Conservation (phyloP, 768 basidiomycete genomes). For the Lentinula aciculospora region DNA sequence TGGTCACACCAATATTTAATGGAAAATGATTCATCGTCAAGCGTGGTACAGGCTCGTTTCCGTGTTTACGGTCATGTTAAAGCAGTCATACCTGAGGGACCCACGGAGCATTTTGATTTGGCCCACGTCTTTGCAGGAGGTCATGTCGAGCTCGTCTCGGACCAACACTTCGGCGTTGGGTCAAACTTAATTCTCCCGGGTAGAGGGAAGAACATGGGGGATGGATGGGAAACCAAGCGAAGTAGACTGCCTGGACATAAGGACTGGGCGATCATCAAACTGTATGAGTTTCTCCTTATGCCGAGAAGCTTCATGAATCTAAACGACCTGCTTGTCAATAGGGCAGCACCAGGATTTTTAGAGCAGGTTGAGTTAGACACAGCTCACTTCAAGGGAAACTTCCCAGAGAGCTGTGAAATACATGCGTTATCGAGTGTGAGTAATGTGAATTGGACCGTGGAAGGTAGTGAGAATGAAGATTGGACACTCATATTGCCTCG, state of each 20-base stretch:
- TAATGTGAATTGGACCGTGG: constrained; percentile 31
- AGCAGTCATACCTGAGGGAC: constrained; percentile 51
- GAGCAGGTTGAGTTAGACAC: constrained; percentile 87
- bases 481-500: constrained; percentile 77
- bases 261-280: constrained; percentile 87
- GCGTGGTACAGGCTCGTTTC: constrained; percentile 90
- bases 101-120: constrained; percentile 62
- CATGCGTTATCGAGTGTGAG: constrained; percentile 45
- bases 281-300: constrained; percentile 55
- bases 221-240: constrained; percentile 97
- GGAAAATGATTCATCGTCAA: no score
- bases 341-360: constrained; percentile 71
- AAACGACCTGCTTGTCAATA: constrained; percentile 20
- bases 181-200: constrained; percentile 90
- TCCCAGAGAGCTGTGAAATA: constrained; percentile 82
- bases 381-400: constrained; percentile 93
- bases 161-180: constrained; percentile 94
- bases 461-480: constrained; percentile 31
- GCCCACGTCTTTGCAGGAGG: constrained; percentile 91
- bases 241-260: constrained; percentile 75
- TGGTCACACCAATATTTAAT: constrained; percentile 10
- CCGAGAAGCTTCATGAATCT: constrained; percentile 5
- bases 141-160: constrained; percentile 75
- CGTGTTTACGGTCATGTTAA: constrained; percentile 81
- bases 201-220: constrained; percentile 91